Conservation (phyloP, 768 basidiomycete genomes). For the Ephemerocybe angulata region DNA sequence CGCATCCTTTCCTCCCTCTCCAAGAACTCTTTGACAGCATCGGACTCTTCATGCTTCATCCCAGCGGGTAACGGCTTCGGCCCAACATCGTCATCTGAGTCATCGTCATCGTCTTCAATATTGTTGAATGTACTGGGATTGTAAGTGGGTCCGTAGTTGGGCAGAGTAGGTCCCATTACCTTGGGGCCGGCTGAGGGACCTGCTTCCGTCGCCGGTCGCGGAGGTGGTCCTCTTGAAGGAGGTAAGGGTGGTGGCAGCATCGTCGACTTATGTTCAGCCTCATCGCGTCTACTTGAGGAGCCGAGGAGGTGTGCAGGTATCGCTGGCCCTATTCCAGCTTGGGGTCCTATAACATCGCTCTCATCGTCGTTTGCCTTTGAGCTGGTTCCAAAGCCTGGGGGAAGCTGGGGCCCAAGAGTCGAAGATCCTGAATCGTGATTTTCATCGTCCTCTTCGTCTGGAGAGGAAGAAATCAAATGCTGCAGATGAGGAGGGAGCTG, state of each 20-base stretch:
- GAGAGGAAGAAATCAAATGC: not conserved
- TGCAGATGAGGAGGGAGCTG: slow-evolving; percentile 15
- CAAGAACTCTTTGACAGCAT: slow-evolving; percentile 78
- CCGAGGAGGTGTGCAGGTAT: slow-evolving; percentile 6
- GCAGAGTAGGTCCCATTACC: slow-evolving; percentile 53
- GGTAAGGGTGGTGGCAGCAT: slow-evolving; percentile 4
- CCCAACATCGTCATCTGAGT: slow-evolving; percentile 78
- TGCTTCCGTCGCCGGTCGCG: not conserved
- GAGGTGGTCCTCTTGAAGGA: slow-evolving; percentile 3
- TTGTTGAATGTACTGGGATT: slow-evolving; percentile 24
- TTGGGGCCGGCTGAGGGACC: slow-evolving; percentile 24
- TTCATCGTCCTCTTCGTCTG: not conserved
- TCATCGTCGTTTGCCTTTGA: not conserved
- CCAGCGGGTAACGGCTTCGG: slow-evolving; percentile 69
- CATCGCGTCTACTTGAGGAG: not conserved
- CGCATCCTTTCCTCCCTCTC: slow-evolving; percentile 78
- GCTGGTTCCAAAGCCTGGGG: not conserved
- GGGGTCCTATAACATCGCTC: not conserved
- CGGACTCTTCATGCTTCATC: slow-evolving; percentile 39
- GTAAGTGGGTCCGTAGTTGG: slow-evolving; percentile 34
- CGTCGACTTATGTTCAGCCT: slow-evolving; percentile 5
- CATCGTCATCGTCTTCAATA: slow-evolving; percentile 46
- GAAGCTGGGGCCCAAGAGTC: slow-evolving; percentile 8
- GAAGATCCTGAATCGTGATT: not conserved
- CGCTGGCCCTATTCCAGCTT: slow-evolving; percentile 4